A percentile compares a stretch with the other conserved stretches of the same genome.
Evolutionary conservation across 2,329 filamentous ascomycete genomes (phyloP).

Genomic region (Cercospora zeae-maydis): DNA sequence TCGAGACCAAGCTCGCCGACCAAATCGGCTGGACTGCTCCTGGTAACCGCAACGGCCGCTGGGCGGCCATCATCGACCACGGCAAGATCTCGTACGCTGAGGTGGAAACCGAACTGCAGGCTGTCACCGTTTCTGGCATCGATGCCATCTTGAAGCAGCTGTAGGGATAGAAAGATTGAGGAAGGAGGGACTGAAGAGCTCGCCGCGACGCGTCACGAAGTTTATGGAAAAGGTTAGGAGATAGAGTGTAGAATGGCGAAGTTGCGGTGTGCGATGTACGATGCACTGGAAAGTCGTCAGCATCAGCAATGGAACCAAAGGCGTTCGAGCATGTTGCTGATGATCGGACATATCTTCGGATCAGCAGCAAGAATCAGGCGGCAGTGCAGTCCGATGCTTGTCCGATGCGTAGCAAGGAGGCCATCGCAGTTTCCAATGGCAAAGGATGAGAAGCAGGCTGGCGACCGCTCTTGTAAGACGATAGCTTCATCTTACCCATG

Average conservation of each 20-base stretch:
- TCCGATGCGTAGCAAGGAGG: not conserved
- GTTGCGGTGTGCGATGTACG: not conserved
- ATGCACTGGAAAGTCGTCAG: not conserved
- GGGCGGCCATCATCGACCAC: slow-evolving; percentile 22
- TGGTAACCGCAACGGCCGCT: slow-evolving; percentile 25
- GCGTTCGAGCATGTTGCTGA: not conserved
- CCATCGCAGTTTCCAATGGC: not conserved
- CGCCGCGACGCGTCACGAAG: slow-evolving; percentile 5
- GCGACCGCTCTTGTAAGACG: not conserved
- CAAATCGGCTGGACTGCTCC: slow-evolving; percentile 26
- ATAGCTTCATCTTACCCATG: not conserved
- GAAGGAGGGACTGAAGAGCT: not conserved
- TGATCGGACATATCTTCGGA: not conserved
- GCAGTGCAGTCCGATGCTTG: not conserved
- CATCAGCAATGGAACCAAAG: not conserved
- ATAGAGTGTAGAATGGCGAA: slow-evolving; percentile 6
- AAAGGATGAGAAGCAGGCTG: not conserved
- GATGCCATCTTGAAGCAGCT: slow-evolving; percentile 17
- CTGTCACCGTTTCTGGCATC: slow-evolving; percentile 23
- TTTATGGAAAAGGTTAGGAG: slow-evolving; percentile 6
- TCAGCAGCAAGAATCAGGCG: not conserved
- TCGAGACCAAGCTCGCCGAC: slow-evolving; percentile 25
- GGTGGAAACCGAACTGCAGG: slow-evolving; percentile 23
- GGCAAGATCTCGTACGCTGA: slow-evolving; percentile 25
- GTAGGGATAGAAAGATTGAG: not conserved